A percentile compares a stretch with the other conserved stretches of the same genome.
Conservation (phyloP, 164 flowering plant species). For the Vitis cinerea region DNA sequence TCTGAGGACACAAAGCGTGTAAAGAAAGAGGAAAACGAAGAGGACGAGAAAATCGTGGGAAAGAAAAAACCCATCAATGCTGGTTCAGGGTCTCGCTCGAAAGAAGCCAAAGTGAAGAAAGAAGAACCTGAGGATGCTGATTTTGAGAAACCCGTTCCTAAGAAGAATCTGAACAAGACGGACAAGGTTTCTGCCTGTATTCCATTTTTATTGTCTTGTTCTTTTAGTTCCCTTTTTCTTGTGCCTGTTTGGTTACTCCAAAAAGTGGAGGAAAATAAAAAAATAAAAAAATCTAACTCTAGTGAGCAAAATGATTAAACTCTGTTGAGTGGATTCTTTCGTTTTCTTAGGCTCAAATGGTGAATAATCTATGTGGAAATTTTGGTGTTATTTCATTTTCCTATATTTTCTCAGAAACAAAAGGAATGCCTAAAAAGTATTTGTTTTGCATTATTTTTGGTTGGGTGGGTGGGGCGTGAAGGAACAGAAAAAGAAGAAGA, state of each 20-base stretch:
- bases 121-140: slow-evolving; percentile 28
- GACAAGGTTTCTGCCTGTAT: too few species aligned
- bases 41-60: slow-evolving; percentile 27
- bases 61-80: slow-evolving; percentile 30
- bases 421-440: background rate
- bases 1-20: slow-evolving; percentile 33
- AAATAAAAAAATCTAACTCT: too few species aligned
- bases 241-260: too few species aligned
- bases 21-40: slow-evolving; percentile 27
- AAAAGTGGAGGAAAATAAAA: too few species aligned
- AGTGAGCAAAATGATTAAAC: too few species aligned
- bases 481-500: slow-evolving; percentile 33
- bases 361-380: too few species aligned
- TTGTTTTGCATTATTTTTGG: background rate
- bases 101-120: slow-evolving; percentile 32
- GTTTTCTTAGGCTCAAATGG: too few species aligned
- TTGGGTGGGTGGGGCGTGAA: slow-evolving; percentile 13
- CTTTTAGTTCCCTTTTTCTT: too few species aligned
- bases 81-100: slow-evolving; percentile 17
- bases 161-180: background rate
- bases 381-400: too few species aligned
- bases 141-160: slow-evolving; percentile 4
- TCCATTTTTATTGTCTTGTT: too few species aligned
- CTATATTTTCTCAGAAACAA: background rate
- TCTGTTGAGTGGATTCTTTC: too few species aligned